These are phyloP conservation scores for Abrus precatorius DNA, from an alignment of 306 rosid genomes.

Conservation along the genomic window DNA sequence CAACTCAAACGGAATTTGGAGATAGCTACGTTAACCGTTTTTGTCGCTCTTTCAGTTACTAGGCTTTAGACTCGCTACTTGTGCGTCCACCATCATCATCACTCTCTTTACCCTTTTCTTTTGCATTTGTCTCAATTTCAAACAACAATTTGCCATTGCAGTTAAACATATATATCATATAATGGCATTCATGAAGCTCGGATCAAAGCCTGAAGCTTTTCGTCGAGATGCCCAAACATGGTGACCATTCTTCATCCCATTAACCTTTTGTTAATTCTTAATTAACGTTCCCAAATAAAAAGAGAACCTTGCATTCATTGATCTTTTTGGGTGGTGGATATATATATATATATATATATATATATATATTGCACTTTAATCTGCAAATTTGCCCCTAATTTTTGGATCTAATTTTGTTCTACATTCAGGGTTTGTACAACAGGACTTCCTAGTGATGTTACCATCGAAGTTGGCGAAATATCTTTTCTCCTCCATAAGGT, in stretches of 20 bases:
- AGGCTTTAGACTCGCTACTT: slow-evolving; percentile 62
- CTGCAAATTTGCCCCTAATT: background rate
- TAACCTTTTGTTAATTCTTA: background rate
- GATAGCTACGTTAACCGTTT: slow-evolving; percentile 54
- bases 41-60: slow-evolving; percentile 54
- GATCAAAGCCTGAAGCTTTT: slow-evolving; percentile 79
- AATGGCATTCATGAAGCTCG: slow-evolving; percentile 79
- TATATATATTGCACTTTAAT: background rate
- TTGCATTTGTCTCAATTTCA: slow-evolving; percentile 23
- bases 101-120: slow-evolving; percentile 29
- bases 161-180: slow-evolving; percentile 9
- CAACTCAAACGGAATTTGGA: slow-evolving; percentile 36
- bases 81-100: slow-evolving; percentile 26
- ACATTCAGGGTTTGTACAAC: slow-evolving; percentile 77
- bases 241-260: slow-evolving; percentile 48
- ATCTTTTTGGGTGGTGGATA: background rate
- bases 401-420: slow-evolving; percentile 39
- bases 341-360: background rate
- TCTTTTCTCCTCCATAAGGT: slow-evolving; percentile 94
- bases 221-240: slow-evolving; percentile 84
- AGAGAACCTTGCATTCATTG: slow-evolving; percentile 23
- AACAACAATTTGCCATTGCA: background rate
- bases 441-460: slow-evolving; percentile 86
- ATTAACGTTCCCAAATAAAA: slow-evolving; percentile 4
- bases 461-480: slow-evolving; percentile 77